Conservation (phyloP, 2,329 filamentous ascomycete genomes). For the Trichoderma sp. region DNA sequence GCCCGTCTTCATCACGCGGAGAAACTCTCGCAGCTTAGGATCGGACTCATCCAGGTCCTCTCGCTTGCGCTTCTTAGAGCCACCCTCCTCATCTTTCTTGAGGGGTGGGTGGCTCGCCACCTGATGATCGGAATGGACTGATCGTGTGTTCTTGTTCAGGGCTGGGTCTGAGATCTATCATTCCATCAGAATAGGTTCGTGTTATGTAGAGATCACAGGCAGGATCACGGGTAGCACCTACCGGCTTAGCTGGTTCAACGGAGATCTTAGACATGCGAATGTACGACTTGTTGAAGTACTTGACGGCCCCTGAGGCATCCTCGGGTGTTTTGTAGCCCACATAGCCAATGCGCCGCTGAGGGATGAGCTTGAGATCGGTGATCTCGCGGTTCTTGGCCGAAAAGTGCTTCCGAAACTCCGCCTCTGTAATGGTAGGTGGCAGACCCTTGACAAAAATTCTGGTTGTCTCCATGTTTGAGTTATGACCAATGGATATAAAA, state of each 20-base stretch:
- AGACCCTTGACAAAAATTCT: constrained; percentile 77
- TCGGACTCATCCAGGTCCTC: constrained; percentile 60
- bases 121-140: constrained; percentile 28
- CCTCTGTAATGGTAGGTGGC: constrained; percentile 80
- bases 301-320: constrained; percentile 78
- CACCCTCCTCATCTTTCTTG: constrained; percentile 32
- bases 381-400: constrained; percentile 67
- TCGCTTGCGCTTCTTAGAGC: constrained; percentile 67
- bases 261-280: constrained; percentile 93
- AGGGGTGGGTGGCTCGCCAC: constrained; percentile 18
- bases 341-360: constrained; percentile 89
- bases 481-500: background rate
- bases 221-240: constrained; percentile 40
- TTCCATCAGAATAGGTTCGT: constrained; percentile 36
- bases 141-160: constrained; percentile 31
- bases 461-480: constrained; percentile 55
- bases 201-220: constrained; percentile 22
- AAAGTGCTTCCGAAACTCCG: constrained; percentile 88
- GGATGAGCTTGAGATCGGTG: constrained; percentile 90
- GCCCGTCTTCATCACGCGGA: constrained; percentile 72
- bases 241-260: constrained; percentile 83
- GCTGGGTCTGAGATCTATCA: constrained; percentile 47
- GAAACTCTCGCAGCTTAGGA: constrained; percentile 80
- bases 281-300: constrained; percentile 93
- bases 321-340: constrained; percentile 85